Base-by-base conservation (phyloP, 2,329 filamentous ascomycete species). In the Phyllachora maydis region DNA sequence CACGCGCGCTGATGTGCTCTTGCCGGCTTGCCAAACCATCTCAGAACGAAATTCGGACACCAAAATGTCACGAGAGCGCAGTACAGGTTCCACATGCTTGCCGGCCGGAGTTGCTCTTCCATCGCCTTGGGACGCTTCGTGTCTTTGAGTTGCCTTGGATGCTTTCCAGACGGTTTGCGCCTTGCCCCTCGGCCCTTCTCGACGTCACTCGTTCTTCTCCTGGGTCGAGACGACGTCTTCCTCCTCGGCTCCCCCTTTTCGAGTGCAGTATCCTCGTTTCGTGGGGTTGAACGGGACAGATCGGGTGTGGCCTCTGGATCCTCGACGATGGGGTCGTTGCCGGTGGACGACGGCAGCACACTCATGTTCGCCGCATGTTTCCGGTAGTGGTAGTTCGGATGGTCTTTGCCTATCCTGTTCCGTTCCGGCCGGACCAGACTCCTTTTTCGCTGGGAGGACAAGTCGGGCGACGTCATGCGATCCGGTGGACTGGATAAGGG, bases 301-400 rank as follows among this genome's bases (percentile, higher is more conserved):
- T 71, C 52, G 18, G 58, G 71, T 12, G 62, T 64, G 29, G 59
- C 71, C 27, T 77, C 76, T 11, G 77, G 48, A 28, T 81, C 74
- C 46, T 93, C 85, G 26, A 77, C 49, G 24, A 91, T 67, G 3
- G 83, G 81, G 37, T 95, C 83, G 36, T 91, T 77, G 30, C 88
- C 88, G 0, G 88, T 95, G 5, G 79, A 76, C 1, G 88, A 95
- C 1, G 90, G 88, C 33, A 81, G 59, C 4, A 82, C 75, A 26
- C 73, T 63, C 82, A 98, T 93, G 33, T 85, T 77, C 38, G 82
- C 77, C 7, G 90, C 82, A 64, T 92, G 83, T 45, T 91, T 77
- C 35, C 81, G 71, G 49, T 98, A 98, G 50, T 93, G 66, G 42
- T 93, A 98, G 46, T 95, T 90, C 9, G 83, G 82, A 43, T 95